Conservation (phyloP, 352 stramenopile species). For the Albugo candida region DNA sequence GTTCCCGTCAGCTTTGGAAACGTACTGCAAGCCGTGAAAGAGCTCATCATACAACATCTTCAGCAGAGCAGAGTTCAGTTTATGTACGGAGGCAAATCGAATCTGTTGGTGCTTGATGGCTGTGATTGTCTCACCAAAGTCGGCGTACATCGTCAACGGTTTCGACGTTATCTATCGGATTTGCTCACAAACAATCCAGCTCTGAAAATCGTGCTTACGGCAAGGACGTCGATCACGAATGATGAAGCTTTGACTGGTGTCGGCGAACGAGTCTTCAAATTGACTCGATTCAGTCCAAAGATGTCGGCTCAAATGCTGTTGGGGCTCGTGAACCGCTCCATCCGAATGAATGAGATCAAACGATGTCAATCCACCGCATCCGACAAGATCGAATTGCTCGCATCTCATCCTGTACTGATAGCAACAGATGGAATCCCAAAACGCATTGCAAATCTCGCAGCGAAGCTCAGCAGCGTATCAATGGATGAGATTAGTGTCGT, state of each 20-base stretch:
- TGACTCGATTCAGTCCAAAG: conserved; percentile 47
- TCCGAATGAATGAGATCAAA: conserved; percentile 47
- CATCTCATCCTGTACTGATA: conserved; percentile 40
- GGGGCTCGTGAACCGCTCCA: conserved; percentile 47
- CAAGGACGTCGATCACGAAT: conserved; percentile 30
- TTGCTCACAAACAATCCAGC: conserved; percentile 44
- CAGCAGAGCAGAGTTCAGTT: conserved; percentile 26
- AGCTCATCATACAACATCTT: conserved; percentile 27
- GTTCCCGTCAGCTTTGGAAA: conserved; percentile 1
- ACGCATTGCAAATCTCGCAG: conserved; percentile 45
- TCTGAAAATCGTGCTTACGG: conserved; percentile 57
- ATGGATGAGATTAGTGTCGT: conserved; percentile 32
- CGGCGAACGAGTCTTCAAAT: conserved; percentile 41
- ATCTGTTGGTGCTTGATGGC: conserved; percentile 47
- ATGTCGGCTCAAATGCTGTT: conserved; percentile 55
- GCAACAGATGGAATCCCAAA: conserved; percentile 43
- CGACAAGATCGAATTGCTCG: conserved; percentile 54
- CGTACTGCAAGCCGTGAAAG: conserved; percentile 31
- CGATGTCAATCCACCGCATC: conserved; percentile 11
- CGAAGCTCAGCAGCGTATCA: conserved; percentile 34
- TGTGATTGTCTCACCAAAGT: conserved; percentile 43
- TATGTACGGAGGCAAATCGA: conserved; percentile 28
- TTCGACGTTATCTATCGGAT: conserved; percentile 44
- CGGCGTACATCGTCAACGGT: conserved; percentile 27
- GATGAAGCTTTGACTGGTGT: conserved; percentile 46